Evolutionary conservation across 2,329 filamentous ascomycete species (phyloP).

Genomic region (Blastomyces silverae): DNA sequence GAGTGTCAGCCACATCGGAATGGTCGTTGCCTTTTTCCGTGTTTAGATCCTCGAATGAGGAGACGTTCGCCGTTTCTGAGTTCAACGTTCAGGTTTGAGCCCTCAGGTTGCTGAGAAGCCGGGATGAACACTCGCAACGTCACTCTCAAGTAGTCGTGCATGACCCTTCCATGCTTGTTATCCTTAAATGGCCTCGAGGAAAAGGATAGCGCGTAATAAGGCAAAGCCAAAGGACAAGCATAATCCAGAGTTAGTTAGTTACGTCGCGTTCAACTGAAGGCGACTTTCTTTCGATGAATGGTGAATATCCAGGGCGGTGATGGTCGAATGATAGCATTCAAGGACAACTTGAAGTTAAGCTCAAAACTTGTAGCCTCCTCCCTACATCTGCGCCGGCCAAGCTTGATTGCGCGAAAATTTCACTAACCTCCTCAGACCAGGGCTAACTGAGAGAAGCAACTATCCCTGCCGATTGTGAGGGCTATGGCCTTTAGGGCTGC

Average conservation of each 20-base stretch:
- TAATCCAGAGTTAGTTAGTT: neutral
- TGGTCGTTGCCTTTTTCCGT: neutral
- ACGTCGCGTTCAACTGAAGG: no score
- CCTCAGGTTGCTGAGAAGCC: neutral
- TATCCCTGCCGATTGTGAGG: neutral
- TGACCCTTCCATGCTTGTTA: no score
- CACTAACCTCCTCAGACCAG: neutral
- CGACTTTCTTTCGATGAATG: no score
- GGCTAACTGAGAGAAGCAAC: neutral
- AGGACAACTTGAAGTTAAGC: neutral
- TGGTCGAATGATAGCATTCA: neutral
- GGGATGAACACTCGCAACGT: neutral
- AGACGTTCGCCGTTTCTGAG: neutral
- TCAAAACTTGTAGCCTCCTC: neutral
- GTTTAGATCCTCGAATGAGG: neutral
- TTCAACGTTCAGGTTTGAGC: neutral
- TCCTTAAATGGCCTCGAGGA: no score
- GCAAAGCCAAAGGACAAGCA: no score
- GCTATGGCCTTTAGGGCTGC: neutral
- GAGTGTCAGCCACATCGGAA: neutral
- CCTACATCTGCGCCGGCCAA: neutral
- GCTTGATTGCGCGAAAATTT: neutral
- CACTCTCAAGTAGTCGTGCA: neutral
- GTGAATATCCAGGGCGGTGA: no score
- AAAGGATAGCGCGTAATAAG: no score